Evolutionary conservation across 495 filamentous ascomycete genomes (phyloP).

Genomic region (Ascodesmis nigricans): DNA sequence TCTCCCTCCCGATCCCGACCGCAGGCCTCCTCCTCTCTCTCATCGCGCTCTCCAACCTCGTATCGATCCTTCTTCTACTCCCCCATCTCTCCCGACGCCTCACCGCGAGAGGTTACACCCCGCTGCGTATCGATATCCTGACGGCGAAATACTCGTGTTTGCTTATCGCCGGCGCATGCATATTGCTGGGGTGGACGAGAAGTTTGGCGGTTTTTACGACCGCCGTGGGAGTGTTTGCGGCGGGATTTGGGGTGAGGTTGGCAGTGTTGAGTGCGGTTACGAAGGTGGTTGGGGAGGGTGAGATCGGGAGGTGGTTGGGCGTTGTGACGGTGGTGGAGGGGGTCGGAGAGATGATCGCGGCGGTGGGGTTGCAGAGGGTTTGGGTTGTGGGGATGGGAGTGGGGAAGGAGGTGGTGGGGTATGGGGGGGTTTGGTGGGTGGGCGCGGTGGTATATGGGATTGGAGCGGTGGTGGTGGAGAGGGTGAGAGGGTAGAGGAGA

Average conservation of each 20-base stretch:
- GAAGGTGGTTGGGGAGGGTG: not conserved
- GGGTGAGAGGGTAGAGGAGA: slow-evolving; percentile 1
- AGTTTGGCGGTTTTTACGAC: slow-evolving; percentile 1
- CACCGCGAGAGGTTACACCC: not conserved
- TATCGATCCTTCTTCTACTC: slow-evolving; percentile 1
- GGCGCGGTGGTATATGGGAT: slow-evolving; percentile 1
- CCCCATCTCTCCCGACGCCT: slow-evolving; percentile 1
- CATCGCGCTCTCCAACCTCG: slow-evolving; percentile 3
- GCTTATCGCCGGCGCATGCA: slow-evolving; percentile 1
- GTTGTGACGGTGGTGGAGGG: slow-evolving; percentile 6
- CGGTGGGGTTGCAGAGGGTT: slow-evolving; percentile 2
- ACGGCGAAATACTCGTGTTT: slow-evolving; percentile 1
- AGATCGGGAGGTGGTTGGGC: not conserved
- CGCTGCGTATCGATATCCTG: slow-evolving; percentile 1
- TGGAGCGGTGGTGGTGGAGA: not conserved
- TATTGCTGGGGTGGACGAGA: not conserved
- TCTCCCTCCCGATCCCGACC: slow-evolving; percentile 1
- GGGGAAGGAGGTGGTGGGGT: not conserved
- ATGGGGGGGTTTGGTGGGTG: slow-evolving; percentile 1
- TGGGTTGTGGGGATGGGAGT: slow-evolving; percentile 1
- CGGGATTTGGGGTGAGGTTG: slow-evolving; percentile 5
- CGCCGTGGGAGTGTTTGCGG: slow-evolving; percentile 1
- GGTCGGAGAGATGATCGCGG: slow-evolving; percentile 4
- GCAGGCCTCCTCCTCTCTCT: slow-evolving; percentile 5
- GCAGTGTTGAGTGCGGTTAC: slow-evolving; percentile 4